Evolutionary conservation across 2,329 filamentous ascomycete genomes (phyloP), one percentile per base, ranked within the genome.

Genomic region (Thelonectria blattea): DNA sequence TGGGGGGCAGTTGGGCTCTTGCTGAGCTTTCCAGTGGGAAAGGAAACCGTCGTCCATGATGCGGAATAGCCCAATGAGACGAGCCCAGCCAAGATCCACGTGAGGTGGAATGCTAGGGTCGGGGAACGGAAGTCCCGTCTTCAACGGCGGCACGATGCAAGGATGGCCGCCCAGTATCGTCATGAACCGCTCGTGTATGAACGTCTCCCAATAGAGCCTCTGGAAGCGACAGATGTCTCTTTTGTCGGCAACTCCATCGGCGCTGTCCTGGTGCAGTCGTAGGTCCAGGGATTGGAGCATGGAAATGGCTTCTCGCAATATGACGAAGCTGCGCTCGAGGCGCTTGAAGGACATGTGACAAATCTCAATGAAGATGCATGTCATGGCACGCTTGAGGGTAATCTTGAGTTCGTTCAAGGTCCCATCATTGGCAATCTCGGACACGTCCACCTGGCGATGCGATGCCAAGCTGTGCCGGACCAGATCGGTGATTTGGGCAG

Each of bases 151-250:
- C 60, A 79, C 67, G 15, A 73, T 68, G 27, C 74, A 74, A 2
- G 77, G 75, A 5, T 79, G 79, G 45, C 82, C 82, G 41, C 83
- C 79, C 4, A 81, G 73, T 24, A 85, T 80, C 34, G 80, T 80
- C n/a, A 83, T 67, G 66, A 85, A 86, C 15, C 84, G 79, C 67
- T 86, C 84, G 60, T 85, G 83, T 32, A 86, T 82, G 64, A 81
- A 85, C 12, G 78, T 79, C 62, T 84, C 79, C 83, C 83, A 86
- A 68, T 85, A 85, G 1, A 84, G 70, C 3, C 83, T 75, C 62
- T 84, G 81, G 20, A 67, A 64, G 6, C 68, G 61, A 18, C 63
- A 64, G 27, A 62, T 65, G 6, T 65, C 54, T 3, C 60, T 32
- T 24, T 68, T 59, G 7, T 67, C 54, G 9, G 39, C 54, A 18